A percentile compares a stretch with the other conserved stretches of the same genome.
These are phyloP conservation scores for Neurospora sp. DNA, from an alignment of 2,329 filamentous ascomycete species.

Conservation along the genomic window DNA sequence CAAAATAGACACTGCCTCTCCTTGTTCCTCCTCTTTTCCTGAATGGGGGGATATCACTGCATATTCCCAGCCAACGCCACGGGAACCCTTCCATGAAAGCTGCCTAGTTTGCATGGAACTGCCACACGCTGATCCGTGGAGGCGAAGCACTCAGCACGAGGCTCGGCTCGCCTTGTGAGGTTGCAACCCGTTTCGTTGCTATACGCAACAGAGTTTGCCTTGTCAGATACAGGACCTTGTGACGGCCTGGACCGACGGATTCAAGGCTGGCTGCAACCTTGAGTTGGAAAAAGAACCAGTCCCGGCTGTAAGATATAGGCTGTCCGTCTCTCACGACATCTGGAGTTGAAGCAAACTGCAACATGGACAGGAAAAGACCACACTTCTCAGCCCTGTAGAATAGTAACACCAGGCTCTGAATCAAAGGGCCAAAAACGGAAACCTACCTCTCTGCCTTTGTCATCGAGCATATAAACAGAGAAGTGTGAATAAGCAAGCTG, in stretches of 20 bases:
- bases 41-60: neutral
- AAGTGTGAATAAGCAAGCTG: neutral
- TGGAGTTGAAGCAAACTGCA: neutral
- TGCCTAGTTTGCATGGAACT: neutral
- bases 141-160: neutral
- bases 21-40: neutral
- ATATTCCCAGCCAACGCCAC: neutral
- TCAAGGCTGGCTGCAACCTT: neutral
- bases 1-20: neutral
- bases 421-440: neutral
- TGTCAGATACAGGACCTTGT: neutral
- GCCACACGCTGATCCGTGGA: neutral
- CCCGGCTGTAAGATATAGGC: neutral
- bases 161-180: neutral
- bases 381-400: neutral
- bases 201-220: neutral
- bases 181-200: neutral
- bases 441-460: neutral
- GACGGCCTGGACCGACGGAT: neutral
- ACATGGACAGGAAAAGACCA: neutral
- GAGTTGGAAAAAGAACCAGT: neutral
- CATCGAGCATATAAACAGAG: neutral
- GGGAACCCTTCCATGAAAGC: neutral
- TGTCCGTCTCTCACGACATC: neutral
- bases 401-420: neutral